phyloP scores from a whole-genome alignment of 805 yeast species.

The Priceomyces fermenticarens region DNA sequence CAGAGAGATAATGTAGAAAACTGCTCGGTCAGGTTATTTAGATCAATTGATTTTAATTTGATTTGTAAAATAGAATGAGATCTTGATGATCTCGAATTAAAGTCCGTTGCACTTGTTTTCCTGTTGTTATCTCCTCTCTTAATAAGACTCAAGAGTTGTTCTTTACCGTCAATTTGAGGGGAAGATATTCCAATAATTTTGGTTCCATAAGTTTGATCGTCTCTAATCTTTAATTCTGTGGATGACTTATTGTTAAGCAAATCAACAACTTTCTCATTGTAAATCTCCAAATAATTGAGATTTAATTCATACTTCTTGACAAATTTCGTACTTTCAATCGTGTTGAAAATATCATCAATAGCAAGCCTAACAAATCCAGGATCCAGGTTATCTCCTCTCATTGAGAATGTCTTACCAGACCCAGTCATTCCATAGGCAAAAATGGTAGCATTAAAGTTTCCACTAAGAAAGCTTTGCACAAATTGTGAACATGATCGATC shows the following conservation, averaged over 20 bases:
- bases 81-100: slow-evolving; percentile 80
- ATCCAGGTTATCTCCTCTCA: slow-evolving; percentile 65
- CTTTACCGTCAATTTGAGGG: slow-evolving; percentile 51
- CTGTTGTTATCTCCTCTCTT: slow-evolving; percentile 70
- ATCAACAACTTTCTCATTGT: slow-evolving; percentile 84
- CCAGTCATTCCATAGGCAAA: slow-evolving; percentile 97
- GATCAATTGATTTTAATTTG: slow-evolving; percentile 46
- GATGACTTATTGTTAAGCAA: slow-evolving; percentile 45
- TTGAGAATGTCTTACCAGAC: slow-evolving; percentile 84
- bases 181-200: slow-evolving; percentile 72
- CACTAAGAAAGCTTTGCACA: slow-evolving; percentile 51
- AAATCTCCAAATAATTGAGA: slow-evolving; percentile 79
- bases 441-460: slow-evolving; percentile 83
- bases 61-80: slow-evolving; percentile 88
- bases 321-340: slow-evolving; percentile 26
- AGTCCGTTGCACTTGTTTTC: slow-evolving; percentile 86
- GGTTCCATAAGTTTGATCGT: slow-evolving; percentile 70
- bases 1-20: slow-evolving; percentile 75
- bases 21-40: slow-evolving; percentile 34
- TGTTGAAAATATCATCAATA: slow-evolving; percentile 55
- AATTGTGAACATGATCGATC: slow-evolving; percentile 48
- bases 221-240: slow-evolving; percentile 70
- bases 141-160: slow-evolving; percentile 60
- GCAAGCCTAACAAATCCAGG: slow-evolving; percentile 75
- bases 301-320: slow-evolving; percentile 43